phyloP scores from a whole-genome alignment of 257 asterid genomes.

The Capsicum pubescens region DNA sequence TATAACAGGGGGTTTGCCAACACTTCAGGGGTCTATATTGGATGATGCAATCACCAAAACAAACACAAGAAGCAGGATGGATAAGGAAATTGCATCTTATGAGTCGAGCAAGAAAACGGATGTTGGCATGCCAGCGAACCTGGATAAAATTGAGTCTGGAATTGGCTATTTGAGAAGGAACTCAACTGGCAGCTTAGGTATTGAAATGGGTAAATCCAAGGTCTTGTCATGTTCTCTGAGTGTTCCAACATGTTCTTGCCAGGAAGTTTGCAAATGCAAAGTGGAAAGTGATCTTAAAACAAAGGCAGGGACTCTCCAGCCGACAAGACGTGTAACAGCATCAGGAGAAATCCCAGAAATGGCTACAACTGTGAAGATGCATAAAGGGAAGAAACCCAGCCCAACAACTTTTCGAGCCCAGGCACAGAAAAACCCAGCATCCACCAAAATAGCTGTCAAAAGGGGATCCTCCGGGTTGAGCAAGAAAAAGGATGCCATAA shows the following conservation, averaged over 20 bases:
- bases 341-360: neutral
- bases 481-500: slow-evolving; percentile 7
- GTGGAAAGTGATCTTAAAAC: neutral
- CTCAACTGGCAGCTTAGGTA: slow-evolving; percentile 32
- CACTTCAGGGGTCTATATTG: slow-evolving; percentile 5
- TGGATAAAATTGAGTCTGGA: slow-evolving; percentile 25
- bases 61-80: slow-evolving; percentile 6
- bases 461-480: neutral
- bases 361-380: slow-evolving; percentile 26
- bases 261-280: slow-evolving; percentile 26
- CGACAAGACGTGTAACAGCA: neutral
- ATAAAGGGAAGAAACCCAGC: slow-evolving; percentile 21
- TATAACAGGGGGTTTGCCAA: slow-evolving; percentile 11
- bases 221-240: slow-evolving; percentile 35
- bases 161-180: slow-evolving; percentile 29
- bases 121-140: slow-evolving; percentile 8
- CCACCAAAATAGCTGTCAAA: neutral
- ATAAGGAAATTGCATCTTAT: neutral
- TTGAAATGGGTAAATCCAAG: slow-evolving; percentile 20
- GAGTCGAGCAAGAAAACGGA: neutral
- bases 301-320: slow-evolving; percentile 11
- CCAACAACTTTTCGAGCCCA: neutral
- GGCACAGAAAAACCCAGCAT: slow-evolving; percentile 4
- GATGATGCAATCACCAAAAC: slow-evolving; percentile 17
- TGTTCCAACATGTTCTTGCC: slow-evolving; percentile 42